A percentile compares a stretch with the other conserved stretches of the same genome.
Evolutionary conservation across 139 green algal species (phyloP).

Genomic region (Dunaliella primolecta): DNA sequence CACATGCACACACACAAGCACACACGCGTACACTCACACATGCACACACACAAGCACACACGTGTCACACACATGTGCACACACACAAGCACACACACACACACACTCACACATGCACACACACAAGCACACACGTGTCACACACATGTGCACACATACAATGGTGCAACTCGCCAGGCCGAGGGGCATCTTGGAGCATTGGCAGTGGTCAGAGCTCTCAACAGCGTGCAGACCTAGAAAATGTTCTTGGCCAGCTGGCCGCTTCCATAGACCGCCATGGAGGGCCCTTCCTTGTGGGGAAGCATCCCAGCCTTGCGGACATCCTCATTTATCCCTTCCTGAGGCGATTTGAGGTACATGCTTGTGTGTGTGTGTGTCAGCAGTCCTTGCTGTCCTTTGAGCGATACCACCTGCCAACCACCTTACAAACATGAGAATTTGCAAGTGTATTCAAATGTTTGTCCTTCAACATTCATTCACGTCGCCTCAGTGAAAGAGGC

Average conservation of each 20-base stretch:
- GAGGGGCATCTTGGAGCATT: constrained; percentile 46
- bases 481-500: too few relatives aligned
- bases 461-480: neutral
- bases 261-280: constrained; percentile 40
- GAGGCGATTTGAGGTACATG: neutral
- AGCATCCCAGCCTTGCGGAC: neutral
- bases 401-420: too few relatives aligned
- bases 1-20: too few relatives aligned
- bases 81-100: too few relatives aligned
- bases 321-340: neutral
- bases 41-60: too few relatives aligned
- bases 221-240: constrained; percentile 42
- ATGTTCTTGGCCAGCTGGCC: constrained; percentile 14
- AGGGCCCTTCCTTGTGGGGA: constrained; percentile 12
- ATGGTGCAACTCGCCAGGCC: constrained; percentile 4
- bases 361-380: neutral
- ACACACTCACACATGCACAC: neutral
- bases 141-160: neutral
- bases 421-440: too few relatives aligned
- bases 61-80: too few relatives aligned
- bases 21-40: too few relatives aligned
- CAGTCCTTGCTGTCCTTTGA: neutral
- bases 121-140: neutral
- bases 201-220: constrained; percentile 23
- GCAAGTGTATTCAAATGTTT: too few relatives aligned